Evolutionary conservation across 2,329 filamentous ascomycete genomes (phyloP).

Genomic region (Metarhizium rileyi): DNA sequence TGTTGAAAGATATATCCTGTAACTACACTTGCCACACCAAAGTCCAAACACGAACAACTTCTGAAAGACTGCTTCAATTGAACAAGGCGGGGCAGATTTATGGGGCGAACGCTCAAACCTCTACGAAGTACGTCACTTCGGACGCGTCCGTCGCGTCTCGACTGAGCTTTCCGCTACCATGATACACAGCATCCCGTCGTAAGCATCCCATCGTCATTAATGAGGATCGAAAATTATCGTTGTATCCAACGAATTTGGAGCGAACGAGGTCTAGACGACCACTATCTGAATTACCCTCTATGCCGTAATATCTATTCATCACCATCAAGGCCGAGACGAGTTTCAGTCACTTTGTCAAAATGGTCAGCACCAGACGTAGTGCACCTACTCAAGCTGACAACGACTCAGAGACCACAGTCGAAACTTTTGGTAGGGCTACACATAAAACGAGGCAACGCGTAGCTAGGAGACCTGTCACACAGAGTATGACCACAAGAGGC

Average conservation of each 20-base stretch:
- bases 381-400: neutral
- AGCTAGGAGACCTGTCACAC: neutral
- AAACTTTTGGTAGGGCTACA: neutral
- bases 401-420: neutral
- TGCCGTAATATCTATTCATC: neutral
- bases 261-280: neutral
- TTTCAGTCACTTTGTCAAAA: neutral
- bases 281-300: neutral
- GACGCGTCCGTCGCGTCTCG: neutral
- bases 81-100: neutral
- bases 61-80: no score
- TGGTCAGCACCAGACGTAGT: slow-evolving; percentile 3
- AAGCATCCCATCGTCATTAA: no score
- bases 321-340: neutral
- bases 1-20: neutral
- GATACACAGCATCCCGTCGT: no score
- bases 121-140: neutral
- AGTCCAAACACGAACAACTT: no score
- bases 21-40: no score
- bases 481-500: neutral
- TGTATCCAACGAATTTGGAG: neutral
- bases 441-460: neutral
- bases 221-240: neutral
- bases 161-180: neutral
- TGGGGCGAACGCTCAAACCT: neutral